Conservation (phyloP, 2,329 filamentous ascomycete genomes). For the Epichloe sylvatica region DNA sequence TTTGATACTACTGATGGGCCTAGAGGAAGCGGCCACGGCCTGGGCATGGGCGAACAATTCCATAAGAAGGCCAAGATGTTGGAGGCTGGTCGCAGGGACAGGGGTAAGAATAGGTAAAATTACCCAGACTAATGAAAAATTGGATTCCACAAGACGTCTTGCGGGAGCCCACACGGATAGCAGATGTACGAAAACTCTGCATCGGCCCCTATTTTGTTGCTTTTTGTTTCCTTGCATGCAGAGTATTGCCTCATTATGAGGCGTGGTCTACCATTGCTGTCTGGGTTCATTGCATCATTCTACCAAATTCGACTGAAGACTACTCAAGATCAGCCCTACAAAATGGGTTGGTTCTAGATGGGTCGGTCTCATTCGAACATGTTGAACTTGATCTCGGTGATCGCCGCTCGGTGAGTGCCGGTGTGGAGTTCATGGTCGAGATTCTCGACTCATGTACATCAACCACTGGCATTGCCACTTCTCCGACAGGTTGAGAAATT, state of each 20-base stretch:
- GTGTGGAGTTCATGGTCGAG: not conserved
- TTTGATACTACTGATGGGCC: slow-evolving; percentile 55
- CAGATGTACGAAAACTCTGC: no score
- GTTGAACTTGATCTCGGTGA: not conserved
- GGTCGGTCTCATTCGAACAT: not conserved
- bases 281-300: no score
- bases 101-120: slow-evolving; percentile 26
- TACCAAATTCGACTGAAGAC: no score
- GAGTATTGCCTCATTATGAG: no score
- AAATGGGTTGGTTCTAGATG: not conserved
- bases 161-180: no score
- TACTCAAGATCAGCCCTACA: not conserved
- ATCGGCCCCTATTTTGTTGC: no score
- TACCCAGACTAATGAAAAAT: not conserved
- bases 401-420: not conserved
- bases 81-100: slow-evolving; percentile 31
- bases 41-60: slow-evolving; percentile 59
- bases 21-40: slow-evolving; percentile 44
- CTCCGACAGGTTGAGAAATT: no score
- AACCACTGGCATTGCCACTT: not conserved
- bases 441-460: not conserved
- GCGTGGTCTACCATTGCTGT: no score
- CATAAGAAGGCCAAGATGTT: slow-evolving; percentile 52
- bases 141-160: not conserved
- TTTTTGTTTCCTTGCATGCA: no score